phyloP scores from a whole-genome alignment of 257 asterid species.

The Nicotiana obtusifolia region DNA sequence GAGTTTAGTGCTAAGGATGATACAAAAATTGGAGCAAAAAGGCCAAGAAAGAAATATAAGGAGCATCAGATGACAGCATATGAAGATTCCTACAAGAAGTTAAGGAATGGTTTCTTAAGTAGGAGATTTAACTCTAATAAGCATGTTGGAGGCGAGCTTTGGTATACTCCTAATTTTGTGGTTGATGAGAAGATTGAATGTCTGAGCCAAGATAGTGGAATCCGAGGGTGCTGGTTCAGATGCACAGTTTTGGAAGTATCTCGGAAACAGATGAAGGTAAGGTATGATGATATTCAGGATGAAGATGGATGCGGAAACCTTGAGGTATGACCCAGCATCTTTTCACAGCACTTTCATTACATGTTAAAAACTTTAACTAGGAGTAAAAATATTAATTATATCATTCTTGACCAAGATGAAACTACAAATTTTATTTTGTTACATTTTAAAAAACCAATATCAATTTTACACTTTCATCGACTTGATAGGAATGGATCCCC shows the following conservation, averaged over 20 bases:
- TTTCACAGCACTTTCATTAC: background rate
- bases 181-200: slow-evolving; percentile 67
- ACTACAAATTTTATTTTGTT: background rate
- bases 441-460: background rate
- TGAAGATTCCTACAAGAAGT: slow-evolving; percentile 40
- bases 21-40: slow-evolving; percentile 62
- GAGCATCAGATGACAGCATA: slow-evolving; percentile 41
- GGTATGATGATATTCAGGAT: slow-evolving; percentile 68
- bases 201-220: slow-evolving; percentile 93
- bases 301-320: slow-evolving; percentile 61
- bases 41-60: slow-evolving; percentile 47
- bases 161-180: slow-evolving; percentile 29
- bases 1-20: slow-evolving; percentile 69
- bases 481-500: slow-evolving; percentile 80
- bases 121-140: slow-evolving; percentile 39
- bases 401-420: background rate
- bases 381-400: background rate
- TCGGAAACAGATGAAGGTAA: slow-evolving; percentile 54
- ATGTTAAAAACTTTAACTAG: background rate
- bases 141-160: slow-evolving; percentile 34
- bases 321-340: slow-evolving; percentile 45
- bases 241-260: slow-evolving; percentile 65
- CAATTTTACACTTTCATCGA: slow-evolving; percentile 5
- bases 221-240: slow-evolving; percentile 98
- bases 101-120: slow-evolving; percentile 31